Percentiles rank a stretch among this genome's conserved stretches.
These are phyloP conservation scores for Fraxinus excelsior DNA, from an alignment of 257 asterid species.

Conservation along the genomic window DNA sequence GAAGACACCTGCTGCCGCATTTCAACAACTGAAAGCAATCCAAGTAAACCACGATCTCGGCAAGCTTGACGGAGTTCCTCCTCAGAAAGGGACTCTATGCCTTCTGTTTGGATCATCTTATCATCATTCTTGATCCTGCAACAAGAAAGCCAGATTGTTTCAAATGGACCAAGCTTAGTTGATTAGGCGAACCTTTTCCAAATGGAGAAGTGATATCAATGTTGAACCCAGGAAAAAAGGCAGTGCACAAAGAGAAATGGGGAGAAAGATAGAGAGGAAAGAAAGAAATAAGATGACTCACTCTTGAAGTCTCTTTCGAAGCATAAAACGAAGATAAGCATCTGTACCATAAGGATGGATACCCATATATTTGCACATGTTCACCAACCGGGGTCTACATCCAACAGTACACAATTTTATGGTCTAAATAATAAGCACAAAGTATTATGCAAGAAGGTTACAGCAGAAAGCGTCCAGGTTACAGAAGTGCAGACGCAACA, in stretches of 20 bases:
- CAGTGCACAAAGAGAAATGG: background rate
- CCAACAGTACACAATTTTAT: too few species aligned
- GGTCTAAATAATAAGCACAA: constrained; percentile 20
- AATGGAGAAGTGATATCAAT: too few species aligned
- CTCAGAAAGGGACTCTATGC: constrained; percentile 89
- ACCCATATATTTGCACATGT: constrained; percentile 99
- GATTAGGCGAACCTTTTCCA: too few species aligned
- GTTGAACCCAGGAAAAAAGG: too few species aligned
- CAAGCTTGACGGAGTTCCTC: constrained; percentile 98
- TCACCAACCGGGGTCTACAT: constrained; percentile 85
- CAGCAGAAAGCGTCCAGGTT: constrained; percentile 11
- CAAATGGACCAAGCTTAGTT: too few species aligned
- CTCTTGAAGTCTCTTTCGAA: constrained; percentile 77
- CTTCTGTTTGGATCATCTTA: constrained; percentile 86
- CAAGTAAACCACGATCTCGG: constrained; percentile 93
- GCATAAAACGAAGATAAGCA: constrained; percentile 86
- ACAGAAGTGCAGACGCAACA: constrained; percentile 1
- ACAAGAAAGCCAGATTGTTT: constrained; percentile 9
- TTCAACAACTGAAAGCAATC: constrained; percentile 81
- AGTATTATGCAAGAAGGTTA: constrained; percentile 4
- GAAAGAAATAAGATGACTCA: constrained; percentile 22
- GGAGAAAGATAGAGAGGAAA: too few species aligned
- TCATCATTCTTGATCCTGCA: constrained; percentile 86
- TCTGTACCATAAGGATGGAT: constrained; percentile 73
- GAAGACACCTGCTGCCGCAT: constrained; percentile 85